These are phyloP conservation scores for Halophytophthora polymorphica DNA, from an alignment of 352 stramenopile species.

Conservation along the genomic window DNA sequence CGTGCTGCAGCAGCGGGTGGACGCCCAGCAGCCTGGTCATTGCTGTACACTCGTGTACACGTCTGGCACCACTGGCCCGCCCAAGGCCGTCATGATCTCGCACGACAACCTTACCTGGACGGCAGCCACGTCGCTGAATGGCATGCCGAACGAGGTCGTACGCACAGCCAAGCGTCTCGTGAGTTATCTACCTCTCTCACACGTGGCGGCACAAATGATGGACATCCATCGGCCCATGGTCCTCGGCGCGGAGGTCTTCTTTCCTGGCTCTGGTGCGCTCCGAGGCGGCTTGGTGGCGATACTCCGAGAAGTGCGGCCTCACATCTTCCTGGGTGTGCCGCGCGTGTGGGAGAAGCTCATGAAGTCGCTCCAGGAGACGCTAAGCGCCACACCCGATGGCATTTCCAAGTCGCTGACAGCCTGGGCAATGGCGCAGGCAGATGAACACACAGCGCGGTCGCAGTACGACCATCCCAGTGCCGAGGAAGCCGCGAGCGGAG, in stretches of 20 bases:
- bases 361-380: background rate
- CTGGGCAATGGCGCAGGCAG: background rate
- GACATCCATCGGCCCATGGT: conserved; percentile 75
- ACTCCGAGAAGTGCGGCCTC: conserved; percentile 58
- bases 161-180: conserved; percentile 60
- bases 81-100: conserved; percentile 76
- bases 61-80: conserved; percentile 69
- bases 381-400: background rate
- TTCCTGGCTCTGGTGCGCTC: conserved; percentile 67
- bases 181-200: conserved; percentile 81
- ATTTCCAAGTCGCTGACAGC: background rate
- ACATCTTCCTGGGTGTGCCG: conserved; percentile 83
- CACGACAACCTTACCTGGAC: conserved; percentile 79
- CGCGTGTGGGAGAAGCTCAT: conserved; percentile 81
- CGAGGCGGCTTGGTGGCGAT: conserved; percentile 62
- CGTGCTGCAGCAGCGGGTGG: conserved; percentile 39
- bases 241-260: conserved; percentile 68
- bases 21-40: conserved; percentile 45
- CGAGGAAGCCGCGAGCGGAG: background rate
- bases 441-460: background rate
- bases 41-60: conserved; percentile 91
- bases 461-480: background rate
- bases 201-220: conserved; percentile 75
- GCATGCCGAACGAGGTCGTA: conserved; percentile 43
- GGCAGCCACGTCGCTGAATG: conserved; percentile 48